phyloP scores from a whole-genome alignment of 2,329 filamentous ascomycete species.

The Monosporascus sp. region DNA sequence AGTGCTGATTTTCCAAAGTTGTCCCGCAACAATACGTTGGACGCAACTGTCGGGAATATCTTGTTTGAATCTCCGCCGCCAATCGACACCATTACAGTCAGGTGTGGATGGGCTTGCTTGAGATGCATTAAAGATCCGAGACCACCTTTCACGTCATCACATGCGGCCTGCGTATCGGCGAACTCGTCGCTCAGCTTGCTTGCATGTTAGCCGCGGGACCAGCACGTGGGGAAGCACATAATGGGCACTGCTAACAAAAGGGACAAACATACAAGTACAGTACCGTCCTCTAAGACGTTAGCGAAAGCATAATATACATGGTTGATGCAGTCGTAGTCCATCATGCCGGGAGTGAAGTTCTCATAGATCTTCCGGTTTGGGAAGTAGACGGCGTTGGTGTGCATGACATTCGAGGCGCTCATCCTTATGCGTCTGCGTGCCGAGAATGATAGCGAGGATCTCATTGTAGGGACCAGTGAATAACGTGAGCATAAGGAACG shows the following conservation, averaged over 20 bases:
- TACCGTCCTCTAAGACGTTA: slow-evolving; percentile 66
- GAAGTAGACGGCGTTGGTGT: slow-evolving; percentile 76
- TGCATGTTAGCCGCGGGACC: neutral
- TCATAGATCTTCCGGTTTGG: slow-evolving; percentile 74
- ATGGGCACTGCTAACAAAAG: neutral
- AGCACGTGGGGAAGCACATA: neutral
- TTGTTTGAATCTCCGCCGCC: slow-evolving; percentile 64
- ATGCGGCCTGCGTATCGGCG: slow-evolving; percentile 67
- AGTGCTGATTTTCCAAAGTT: slow-evolving; percentile 66
- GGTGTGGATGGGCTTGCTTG: slow-evolving; percentile 64
- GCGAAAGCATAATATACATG: slow-evolving; percentile 83
- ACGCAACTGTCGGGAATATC: slow-evolving; percentile 64
- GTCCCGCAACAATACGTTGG: slow-evolving; percentile 54
- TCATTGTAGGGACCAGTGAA: slow-evolving; percentile 24
- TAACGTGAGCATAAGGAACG: slow-evolving; percentile 2
- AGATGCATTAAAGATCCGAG: slow-evolving; percentile 69
- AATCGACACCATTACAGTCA: slow-evolving; percentile 73
- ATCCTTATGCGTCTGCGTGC: slow-evolving; percentile 41
- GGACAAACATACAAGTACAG: slow-evolving; percentile 62
- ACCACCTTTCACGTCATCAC: slow-evolving; percentile 67
- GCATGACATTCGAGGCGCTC: slow-evolving; percentile 47
- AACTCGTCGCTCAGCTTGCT: slow-evolving; percentile 73
- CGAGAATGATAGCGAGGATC: slow-evolving; percentile 34
- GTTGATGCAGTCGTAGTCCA: slow-evolving; percentile 73
- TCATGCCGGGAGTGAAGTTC: slow-evolving; percentile 65